Evolutionary conservation across 345 rosid genomes (phyloP).

Genomic region (Dimocarpus longan): DNA sequence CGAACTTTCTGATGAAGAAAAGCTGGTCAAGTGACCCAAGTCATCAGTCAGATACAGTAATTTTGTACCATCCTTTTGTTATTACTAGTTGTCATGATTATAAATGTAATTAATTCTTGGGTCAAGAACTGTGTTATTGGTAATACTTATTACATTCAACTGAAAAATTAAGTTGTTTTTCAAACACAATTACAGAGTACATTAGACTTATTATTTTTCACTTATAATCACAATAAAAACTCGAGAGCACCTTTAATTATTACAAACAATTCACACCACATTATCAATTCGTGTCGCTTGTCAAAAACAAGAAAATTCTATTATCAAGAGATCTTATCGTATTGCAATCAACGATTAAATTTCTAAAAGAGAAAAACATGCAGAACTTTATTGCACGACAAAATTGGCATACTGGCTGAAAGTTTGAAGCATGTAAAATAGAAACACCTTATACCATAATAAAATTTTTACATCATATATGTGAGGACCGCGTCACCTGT

Average conservation of each 20-base stretch:
- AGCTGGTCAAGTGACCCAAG: neutral
- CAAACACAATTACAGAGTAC: neutral
- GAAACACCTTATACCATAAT: neutral
- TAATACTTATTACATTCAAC: no score
- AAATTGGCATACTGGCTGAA: neutral
- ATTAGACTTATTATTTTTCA: neutral
- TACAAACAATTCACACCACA: neutral
- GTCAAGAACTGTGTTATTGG: no score
- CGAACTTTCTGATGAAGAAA: neutral
- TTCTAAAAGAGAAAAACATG: neutral
- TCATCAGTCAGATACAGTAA: no score
- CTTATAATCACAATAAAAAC: no score
- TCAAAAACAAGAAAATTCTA: neutral
- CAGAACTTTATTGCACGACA: conserved; percentile 3
- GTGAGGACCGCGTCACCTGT: neutral
- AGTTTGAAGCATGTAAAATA: neutral
- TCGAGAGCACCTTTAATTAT: neutral
- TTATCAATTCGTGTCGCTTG: neutral
- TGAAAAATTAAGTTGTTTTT: neutral
- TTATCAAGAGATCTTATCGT: neutral
- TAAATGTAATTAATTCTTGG: no score
- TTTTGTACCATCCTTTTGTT: neutral
- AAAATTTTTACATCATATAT: neutral
- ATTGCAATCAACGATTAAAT: no score
- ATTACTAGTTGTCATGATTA: neutral